Percentiles rank a stretch among this genome's conserved stretches.
phyloP scores from a whole-genome alignment of 208 protist species.

The Crithidia thermophila region DNA sequence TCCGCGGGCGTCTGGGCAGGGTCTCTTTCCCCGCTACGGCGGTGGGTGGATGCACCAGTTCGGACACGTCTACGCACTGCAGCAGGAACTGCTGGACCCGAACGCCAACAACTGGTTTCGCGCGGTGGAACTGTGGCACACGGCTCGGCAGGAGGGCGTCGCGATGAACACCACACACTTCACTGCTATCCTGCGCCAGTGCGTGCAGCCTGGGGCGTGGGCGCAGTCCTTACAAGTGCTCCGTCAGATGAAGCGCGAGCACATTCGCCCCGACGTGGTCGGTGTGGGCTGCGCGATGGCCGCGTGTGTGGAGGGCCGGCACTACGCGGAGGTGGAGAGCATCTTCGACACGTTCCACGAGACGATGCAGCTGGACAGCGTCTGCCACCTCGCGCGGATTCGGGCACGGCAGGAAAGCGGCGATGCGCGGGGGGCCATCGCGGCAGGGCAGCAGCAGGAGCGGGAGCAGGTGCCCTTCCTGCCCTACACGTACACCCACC shows the following conservation, averaged over 20 bases:
- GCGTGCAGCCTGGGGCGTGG: conserved; percentile 67
- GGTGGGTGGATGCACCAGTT: conserved; percentile 93
- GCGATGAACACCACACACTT: conserved; percentile 78
- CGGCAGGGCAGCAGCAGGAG: conserved; percentile 57
- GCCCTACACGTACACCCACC: conserved; percentile 66
- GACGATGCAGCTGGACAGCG: conserved; percentile 77
- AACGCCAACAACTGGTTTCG: conserved; percentile 80
- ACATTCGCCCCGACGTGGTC: conserved; percentile 70
- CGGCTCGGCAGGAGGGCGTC: conserved; percentile 78
- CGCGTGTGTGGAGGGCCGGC: conserved; percentile 54
- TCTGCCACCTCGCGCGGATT: conserved; percentile 81
- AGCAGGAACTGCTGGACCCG: conserved; percentile 81
- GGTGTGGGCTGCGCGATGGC: conserved; percentile 68
- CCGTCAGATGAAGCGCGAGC: conserved; percentile 67
- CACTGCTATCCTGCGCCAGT: conserved; percentile 80
- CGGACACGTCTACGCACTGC: conserved; percentile 87
- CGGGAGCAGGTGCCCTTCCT: conserved; percentile 61
- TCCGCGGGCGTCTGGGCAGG: conserved; percentile 63
- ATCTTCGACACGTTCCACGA: conserved; percentile 51
- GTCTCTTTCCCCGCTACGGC: conserved; percentile 77
- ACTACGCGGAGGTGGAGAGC: conserved; percentile 44
- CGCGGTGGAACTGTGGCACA: conserved; percentile 85
- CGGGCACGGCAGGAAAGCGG: conserved; percentile 47
- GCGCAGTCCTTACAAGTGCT: conserved; percentile 62
- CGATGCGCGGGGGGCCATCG: conserved; percentile 39